Conservation (phyloP, 2,329 filamentous ascomycete genomes). For the Pestalotiopsis sp. region DNA sequence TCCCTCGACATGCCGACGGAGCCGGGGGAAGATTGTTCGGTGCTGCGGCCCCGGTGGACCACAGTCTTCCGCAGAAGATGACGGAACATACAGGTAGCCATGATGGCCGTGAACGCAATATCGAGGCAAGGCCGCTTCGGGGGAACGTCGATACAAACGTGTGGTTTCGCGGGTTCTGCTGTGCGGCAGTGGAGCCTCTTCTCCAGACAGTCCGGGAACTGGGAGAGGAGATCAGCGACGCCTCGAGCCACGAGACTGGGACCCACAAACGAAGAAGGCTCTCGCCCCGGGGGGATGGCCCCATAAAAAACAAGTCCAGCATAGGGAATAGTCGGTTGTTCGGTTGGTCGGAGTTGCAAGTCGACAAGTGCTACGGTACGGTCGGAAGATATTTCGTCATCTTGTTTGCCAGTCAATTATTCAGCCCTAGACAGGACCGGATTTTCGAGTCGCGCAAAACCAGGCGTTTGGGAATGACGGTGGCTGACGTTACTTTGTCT, state of each 20-base stretch:
- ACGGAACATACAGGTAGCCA: neutral
- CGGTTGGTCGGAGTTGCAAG: neutral
- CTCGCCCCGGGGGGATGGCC: neutral
- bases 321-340: neutral
- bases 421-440: neutral
- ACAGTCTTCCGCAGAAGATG: neutral
- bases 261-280: neutral
- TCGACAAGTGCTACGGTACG: neutral
- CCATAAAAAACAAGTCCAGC: neutral
- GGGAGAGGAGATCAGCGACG: neutral
- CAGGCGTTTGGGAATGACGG: neutral
- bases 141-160: slow-evolving; percentile 1
- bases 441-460: neutral
- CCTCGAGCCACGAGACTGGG: neutral
- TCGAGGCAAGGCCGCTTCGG: slow-evolving; percentile 2
- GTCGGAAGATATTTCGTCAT: neutral
- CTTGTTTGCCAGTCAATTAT: neutral
- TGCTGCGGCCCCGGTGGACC: neutral
- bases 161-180: neutral
- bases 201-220: neutral
- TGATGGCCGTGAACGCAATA: neutral
- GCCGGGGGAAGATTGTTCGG: neutral
- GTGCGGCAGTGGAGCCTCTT: neutral
- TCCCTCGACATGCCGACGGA: neutral
- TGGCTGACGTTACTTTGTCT: neutral